phyloP scores from a whole-genome alignment of 75 land plant species.

The Pinus albicaulis region DNA sequence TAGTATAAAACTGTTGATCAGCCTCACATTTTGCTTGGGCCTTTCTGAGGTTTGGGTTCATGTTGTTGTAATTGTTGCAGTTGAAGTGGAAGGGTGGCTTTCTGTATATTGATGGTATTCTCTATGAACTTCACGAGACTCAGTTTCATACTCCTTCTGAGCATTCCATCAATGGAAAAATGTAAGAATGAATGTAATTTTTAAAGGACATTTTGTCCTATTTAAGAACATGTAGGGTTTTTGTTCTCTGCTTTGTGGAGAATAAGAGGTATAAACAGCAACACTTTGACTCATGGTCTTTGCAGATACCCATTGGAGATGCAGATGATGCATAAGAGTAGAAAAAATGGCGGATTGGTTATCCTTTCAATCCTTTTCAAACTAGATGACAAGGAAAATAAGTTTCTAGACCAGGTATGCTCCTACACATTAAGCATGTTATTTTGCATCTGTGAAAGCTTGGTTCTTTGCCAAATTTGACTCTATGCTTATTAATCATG shows the following conservation, averaged over 20 bases:
- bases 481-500: no score
- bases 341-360: conserved; percentile 6
- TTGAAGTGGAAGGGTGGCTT: conserved; percentile 23
- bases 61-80: conserved; percentile 11
- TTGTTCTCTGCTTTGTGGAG: not conserved
- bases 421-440: not conserved
- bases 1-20: not conserved
- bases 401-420: conserved; percentile 15
- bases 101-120: conserved; percentile 22
- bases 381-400: conserved; percentile 12
- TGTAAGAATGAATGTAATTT: conserved; percentile 6
- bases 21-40: not conserved
- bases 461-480: no score
- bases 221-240: not conserved
- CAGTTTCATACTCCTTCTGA: conserved; percentile 54
- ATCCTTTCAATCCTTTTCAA: conserved; percentile 11
- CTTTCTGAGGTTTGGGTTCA: conserved; percentile 1
- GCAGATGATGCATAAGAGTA: conserved; percentile 14
- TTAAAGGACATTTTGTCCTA: not conserved
- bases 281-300: not conserved
- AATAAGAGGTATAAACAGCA: not conserved
- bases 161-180: conserved; percentile 37
- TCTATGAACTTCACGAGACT: conserved; percentile 18
- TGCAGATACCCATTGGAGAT: conserved; percentile 19
- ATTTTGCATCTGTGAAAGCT: no score